Evolutionary conservation across 2,329 filamentous ascomycete genomes (phyloP), one percentile per base, ranked within the genome.

Genomic region (Trichoderma sp.): DNA sequence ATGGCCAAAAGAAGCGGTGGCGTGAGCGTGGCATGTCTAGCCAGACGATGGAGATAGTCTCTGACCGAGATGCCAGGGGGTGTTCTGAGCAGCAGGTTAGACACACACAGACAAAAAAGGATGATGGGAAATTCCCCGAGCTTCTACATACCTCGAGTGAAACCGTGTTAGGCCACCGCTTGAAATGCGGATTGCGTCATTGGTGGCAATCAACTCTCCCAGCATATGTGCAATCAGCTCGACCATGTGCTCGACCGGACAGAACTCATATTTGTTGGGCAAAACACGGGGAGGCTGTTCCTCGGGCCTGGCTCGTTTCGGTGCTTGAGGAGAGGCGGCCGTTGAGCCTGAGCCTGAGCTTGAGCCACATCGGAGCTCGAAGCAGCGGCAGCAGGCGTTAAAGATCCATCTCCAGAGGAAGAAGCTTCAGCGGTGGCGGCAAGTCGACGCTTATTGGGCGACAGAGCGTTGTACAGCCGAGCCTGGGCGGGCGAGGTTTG

Each of bases 1-100:
- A 99, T 98, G 74, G 94, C 96, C 43, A 99, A 87, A n/a, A 99
- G 85, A 61, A 99, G 91, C 0, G 96, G 95, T 14, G 96, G 94
- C 7, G 93, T 94, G 3, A 99, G 85, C 0, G 95, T 97, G 30
- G 96, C 96, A 78, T 99, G 96, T 69, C 94, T 93, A 28, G 96
- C 96, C 69, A 99, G 85, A 71, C 96, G 90, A 75, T 96, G 92
- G 43, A 99, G 86, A 78, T 99, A 99, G 78, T 99, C 96, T 71
- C 91, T 86, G 37, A 99, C 95, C 30, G 94, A 97, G 70, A 99
- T 99, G 64, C 92, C 94, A 8, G 96, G 96, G 1, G 96, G 81
- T 3, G 86, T 88, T 71, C 69, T 70, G 51, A 51, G 43, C 71
- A 61, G 51, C 30, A 59, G 52, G 56, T 55, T 54, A 39, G 46